phyloP scores from a whole-genome alignment of 2,329 filamentous ascomycete genomes.

The Alternaria sp. region DNA sequence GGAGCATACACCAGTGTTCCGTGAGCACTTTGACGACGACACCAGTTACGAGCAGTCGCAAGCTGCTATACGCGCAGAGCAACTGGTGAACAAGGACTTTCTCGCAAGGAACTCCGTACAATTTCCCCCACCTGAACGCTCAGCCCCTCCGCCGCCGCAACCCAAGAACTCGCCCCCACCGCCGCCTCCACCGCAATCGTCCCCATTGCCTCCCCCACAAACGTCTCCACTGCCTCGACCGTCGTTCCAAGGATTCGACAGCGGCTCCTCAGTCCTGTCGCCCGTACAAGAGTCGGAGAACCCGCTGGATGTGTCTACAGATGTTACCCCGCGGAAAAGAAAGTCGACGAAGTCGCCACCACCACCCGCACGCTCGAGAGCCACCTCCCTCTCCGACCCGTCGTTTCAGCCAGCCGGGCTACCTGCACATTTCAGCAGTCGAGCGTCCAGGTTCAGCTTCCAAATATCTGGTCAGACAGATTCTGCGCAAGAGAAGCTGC shows the following conservation, averaged over 20 bases:
- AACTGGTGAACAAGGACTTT: conserved; percentile 56
- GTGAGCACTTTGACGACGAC: conserved; percentile 66
- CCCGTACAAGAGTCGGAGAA: conserved; percentile 43
- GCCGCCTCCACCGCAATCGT: conserved; percentile 6
- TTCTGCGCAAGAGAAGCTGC: conserved; percentile 67
- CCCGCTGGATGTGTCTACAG: conserved; percentile 30
- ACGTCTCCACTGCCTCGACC: conserved; percentile 18
- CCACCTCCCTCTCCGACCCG: conserved; percentile 46
- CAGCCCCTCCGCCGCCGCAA: conserved; percentile 21
- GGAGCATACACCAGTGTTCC: conserved; percentile 65
- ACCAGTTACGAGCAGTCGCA: conserved; percentile 48
- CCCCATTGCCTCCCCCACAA: conserved; percentile 13
- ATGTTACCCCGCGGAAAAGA: conserved; percentile 36
- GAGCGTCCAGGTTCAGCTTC: conserved; percentile 81
- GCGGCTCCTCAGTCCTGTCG: conserved; percentile 35
- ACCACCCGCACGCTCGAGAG: conserved; percentile 43
- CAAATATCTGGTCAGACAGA: conserved; percentile 77
- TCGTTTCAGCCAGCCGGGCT: conserved; percentile 45
- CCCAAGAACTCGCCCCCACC: conserved; percentile 22
- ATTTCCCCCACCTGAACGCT: conserved; percentile 31
- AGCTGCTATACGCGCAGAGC: conserved; percentile 55
- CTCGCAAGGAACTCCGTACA: conserved; percentile 51
- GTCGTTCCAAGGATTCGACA: conserved; percentile 27
- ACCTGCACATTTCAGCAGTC: conserved; percentile 62
- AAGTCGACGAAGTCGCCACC: conserved; percentile 47